A percentile compares a stretch with the other conserved stretches of the same genome.
Evolutionary conservation across 345 rosid genomes (phyloP).

Genomic region (Combretum micranthum): DNA sequence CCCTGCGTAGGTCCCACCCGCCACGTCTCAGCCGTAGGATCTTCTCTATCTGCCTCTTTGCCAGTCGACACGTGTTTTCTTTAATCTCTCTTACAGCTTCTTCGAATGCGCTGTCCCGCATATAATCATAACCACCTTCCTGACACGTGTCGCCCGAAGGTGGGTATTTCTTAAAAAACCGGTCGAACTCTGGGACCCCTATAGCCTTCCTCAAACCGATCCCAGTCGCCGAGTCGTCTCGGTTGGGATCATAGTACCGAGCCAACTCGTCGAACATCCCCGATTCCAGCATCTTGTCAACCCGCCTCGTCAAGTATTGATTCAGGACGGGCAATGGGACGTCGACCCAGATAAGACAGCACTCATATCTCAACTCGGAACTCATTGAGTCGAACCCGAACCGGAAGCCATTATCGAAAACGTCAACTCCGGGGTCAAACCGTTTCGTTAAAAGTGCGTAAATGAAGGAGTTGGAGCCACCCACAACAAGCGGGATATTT

Average conservation of each 20-base stretch:
- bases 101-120: slow-evolving; percentile 41
- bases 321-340: slow-evolving; percentile 47
- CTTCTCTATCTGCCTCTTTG: slow-evolving; percentile 67
- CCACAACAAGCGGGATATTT: slow-evolving; percentile 62
- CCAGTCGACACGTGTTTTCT: slow-evolving; percentile 71
- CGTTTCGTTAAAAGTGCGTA: slow-evolving; percentile 58
- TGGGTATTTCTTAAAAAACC: slow-evolving; percentile 43
- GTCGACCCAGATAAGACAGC: slow-evolving; percentile 85
- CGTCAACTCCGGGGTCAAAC: slow-evolving; percentile 43
- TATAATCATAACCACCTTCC: slow-evolving; percentile 13
- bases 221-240: slow-evolving; percentile 14
- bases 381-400: slow-evolving; percentile 10
- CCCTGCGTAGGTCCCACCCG: slow-evolving; percentile 66
- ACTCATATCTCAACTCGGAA: slow-evolving; percentile 52
- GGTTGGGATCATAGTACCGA: slow-evolving; percentile 31
- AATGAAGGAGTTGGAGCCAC: slow-evolving; percentile 85
- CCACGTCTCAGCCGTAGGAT: slow-evolving; percentile 41
- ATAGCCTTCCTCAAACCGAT: slow-evolving; percentile 70
- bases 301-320: slow-evolving; percentile 56
- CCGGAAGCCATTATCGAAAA: slow-evolving; percentile 21
- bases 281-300: slow-evolving; percentile 77
- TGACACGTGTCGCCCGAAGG: slow-evolving; percentile 14
- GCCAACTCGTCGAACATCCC: slow-evolving; percentile 84
- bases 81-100: slow-evolving; percentile 66
- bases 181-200: slow-evolving; percentile 83